Evolutionary conservation across 768 basidiomycete species (phyloP), one percentile per base, ranked within the genome.

Genomic region (Russula dissimulans): DNA sequence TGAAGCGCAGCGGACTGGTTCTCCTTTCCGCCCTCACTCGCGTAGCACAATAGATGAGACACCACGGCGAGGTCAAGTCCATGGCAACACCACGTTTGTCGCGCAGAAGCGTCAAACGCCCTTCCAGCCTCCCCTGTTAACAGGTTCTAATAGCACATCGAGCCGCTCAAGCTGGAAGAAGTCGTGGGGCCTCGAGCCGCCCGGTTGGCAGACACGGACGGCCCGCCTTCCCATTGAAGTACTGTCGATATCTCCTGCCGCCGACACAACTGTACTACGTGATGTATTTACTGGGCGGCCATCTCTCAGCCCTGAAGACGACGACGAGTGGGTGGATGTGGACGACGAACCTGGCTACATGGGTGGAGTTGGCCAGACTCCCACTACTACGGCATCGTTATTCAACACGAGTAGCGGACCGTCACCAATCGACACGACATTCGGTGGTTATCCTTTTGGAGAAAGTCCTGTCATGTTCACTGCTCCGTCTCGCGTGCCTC

Each of bases 301-400:
- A 61, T 80, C 85, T 43, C 63, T 81, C 45, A 81, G 67, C 65
- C 70, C 79, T 53, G 86, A 87, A 8, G 91, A 91, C 67, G 90
- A 92, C 66, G 86, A 85, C 48, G 89, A 91, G 64, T 92, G 90
- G 90, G 86, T 90, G 14, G 91, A 92, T 66, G 88, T 91, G 66
- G 90, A 93, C 44, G 90, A 91, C 7, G 88, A 91, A 18, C 74
- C 83, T 8, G 79, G 78, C 3, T 91, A 89, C 73, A 85, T 82
- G 14, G 89, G 89, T 49, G 90, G 90, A 5, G 71, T 93, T 34
- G 90, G 90, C 0, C 90, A 93, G 71, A 65, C 52, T 45, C 61
- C 46, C 41, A 52, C 26, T 59, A 38, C 68, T 64, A 15, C 53
- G 15, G 38, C 51, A 6, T 54, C 59, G 11, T 42, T 45, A 26